Evolutionary conservation across 495 filamentous ascomycete species (phyloP).

Genomic region (Neurospora terricola): DNA sequence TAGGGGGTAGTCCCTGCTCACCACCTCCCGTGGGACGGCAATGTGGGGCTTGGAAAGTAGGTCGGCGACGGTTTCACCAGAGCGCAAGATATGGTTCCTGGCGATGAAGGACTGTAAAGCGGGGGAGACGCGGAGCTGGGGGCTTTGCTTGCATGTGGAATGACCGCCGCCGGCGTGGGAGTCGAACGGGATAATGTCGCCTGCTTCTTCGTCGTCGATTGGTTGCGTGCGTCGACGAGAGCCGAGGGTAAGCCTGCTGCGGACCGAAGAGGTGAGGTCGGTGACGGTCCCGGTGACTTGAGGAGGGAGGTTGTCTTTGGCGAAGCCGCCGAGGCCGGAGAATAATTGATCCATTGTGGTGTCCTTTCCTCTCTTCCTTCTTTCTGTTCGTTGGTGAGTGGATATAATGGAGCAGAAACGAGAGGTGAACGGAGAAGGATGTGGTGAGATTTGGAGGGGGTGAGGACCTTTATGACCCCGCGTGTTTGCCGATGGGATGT

Average conservation of each 20-base stretch:
- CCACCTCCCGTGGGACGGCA: slow-evolving; percentile 29
- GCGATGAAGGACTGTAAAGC: slow-evolving; percentile 35
- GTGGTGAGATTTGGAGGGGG: neutral
- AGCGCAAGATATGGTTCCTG: slow-evolving; percentile 24
- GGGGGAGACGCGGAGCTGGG: slow-evolving; percentile 35
- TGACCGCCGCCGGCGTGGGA: slow-evolving; percentile 43
- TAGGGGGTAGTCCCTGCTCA: slow-evolving; percentile 36
- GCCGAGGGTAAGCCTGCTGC: neutral
- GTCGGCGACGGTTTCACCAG: slow-evolving; percentile 23
- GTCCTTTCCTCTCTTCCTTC: neutral
- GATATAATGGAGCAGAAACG: neutral
- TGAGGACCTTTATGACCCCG: neutral
- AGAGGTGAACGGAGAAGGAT: neutral
- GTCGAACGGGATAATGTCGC: slow-evolving; percentile 33
- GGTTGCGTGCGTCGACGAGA: neutral
- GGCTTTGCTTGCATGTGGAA: slow-evolving; percentile 15
- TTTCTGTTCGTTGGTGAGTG: neutral
- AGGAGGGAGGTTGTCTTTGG: neutral
- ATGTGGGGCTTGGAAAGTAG: slow-evolving; percentile 37
- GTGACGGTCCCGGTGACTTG: neutral
- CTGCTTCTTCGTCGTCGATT: slow-evolving; percentile 39
- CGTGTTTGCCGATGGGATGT: neutral
- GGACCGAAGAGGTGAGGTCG: neutral
- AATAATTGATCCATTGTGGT: neutral
- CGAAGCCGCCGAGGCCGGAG: neutral